Percentiles rank a stretch among this genome's conserved stretches.
Conservation (phyloP, 176 grass and related monocot species). For the Leersia perrieri region DNA sequence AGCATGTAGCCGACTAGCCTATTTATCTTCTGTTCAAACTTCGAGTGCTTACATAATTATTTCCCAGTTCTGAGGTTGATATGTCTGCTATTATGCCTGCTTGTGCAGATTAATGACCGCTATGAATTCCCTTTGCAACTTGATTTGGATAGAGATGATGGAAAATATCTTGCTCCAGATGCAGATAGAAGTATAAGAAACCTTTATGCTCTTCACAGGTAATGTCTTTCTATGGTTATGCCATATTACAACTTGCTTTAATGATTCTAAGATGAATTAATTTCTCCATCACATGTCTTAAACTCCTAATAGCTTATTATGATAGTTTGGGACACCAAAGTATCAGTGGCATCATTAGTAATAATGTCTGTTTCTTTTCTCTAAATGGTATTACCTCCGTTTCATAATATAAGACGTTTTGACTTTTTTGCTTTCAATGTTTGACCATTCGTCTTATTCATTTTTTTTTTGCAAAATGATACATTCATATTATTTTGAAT, state of each 20-base stretch:
- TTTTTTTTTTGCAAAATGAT: no score
- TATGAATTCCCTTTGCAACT: conserved; percentile 91
- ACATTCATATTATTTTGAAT: no score
- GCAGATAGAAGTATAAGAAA: conserved; percentile 82
- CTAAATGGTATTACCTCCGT: conserved; percentile 16
- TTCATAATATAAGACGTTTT: no score
- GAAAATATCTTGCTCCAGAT: conserved; percentile 90
- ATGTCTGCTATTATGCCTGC: conserved; percentile 20
- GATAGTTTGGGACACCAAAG: background rate
- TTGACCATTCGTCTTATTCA: no score
- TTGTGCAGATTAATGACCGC: conserved; percentile 83
- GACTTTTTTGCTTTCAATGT: no score
- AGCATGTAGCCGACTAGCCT: background rate
- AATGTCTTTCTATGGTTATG: background rate
- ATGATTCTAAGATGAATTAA: conserved; percentile 26
- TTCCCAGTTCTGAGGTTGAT: conserved; percentile 17
- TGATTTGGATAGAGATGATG: conserved; percentile 85
- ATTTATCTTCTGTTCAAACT: conserved; percentile 1
- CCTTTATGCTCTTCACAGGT: conserved; percentile 93
- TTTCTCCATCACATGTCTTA: conserved; percentile 17
- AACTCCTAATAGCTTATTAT: conserved; percentile 1
- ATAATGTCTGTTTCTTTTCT: background rate
- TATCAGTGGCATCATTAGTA: background rate
- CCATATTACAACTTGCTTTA: conserved; percentile 15
- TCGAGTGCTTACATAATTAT: conserved; percentile 6